Conservation (phyloP, 129 eudicot species). For the Chrysanthemum lavandulifolium region DNA sequence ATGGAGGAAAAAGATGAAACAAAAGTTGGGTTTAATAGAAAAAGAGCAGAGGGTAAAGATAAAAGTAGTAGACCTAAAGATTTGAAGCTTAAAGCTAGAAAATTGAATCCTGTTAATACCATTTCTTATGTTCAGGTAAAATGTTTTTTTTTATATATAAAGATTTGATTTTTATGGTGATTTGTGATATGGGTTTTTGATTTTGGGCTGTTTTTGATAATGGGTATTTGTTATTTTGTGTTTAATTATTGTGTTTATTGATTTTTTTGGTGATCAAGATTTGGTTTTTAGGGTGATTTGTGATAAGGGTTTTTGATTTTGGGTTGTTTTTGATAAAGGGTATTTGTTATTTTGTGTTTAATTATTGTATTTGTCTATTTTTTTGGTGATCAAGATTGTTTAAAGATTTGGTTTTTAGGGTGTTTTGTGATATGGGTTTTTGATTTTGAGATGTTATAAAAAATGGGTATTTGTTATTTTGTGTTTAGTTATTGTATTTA, state of each 20-base stretch:
- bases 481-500: background rate
- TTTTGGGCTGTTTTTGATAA: background rate
- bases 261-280: too few species aligned
- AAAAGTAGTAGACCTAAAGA: slow-evolving; percentile 52
- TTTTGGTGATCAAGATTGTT: too few species aligned
- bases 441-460: background rate
- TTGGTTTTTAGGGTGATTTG: too few species aligned
- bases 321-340: too few species aligned
- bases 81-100: slow-evolving; percentile 57
- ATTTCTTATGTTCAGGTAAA: slow-evolving; percentile 80
- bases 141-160: too few species aligned
- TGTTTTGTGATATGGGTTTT: background rate
- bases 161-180: too few species aligned
- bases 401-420: background rate
- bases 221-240: background rate
- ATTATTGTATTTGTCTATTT: background rate
- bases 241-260: background rate
- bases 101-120: slow-evolving; percentile 70
- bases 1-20: slow-evolving; percentile 38
- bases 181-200: too few species aligned
- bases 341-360: background rate
- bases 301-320: too few species aligned
- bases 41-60: slow-evolving; percentile 86
- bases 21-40: slow-evolving; percentile 52
- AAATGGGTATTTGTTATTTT: background rate